Evolutionary conservation across 768 basidiomycete genomes (phyloP), one percentile per base, ranked within the genome.

Genomic region (Tulasnella sp.): DNA sequence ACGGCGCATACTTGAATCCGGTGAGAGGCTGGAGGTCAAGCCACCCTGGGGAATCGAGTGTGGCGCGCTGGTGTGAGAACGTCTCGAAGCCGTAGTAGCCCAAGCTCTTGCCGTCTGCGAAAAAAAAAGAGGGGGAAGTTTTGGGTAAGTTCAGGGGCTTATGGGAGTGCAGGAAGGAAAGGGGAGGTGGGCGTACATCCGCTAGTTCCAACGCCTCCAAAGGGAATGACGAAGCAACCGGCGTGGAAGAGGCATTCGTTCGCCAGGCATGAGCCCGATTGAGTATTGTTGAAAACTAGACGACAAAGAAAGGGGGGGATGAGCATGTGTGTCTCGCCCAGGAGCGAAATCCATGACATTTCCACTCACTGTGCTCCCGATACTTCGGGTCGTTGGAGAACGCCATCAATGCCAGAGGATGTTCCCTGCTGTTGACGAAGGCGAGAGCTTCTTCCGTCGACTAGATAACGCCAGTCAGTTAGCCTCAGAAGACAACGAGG

Each of bases 351-450:
- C 4, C 21, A 21, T 58, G 42, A 36, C 44, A 46, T 31, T 5
- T 42, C 19, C 1, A 72, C 82, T 46, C 36, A 84, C 84, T 74
- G 81, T 82, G 79, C 18, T 83, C 80, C 44, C 81, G 83, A 16
- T 85, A 77, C 7, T 84, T 83, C 0, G 86, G 84, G 68, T 88
- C 85, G 21, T 90, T 87, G 0, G 89, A 91, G 83, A 93, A 94
- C 0, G 86, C 87, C 81, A 94, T 93, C 34, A 93, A 58, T 3
- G 90, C 89, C 6, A 94, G 87, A 1, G 93, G 89, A 79, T 89
- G 87, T 48, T 88, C 87, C 27, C 91, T 92, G 75, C 34, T 34
- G 56, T 82, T 83, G 73, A 85, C 82, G 71, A 82, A 77, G 12
- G 74, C 80, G 34, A 85, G 79, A 24, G 84, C 85, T 12, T 83